Evolutionary conservation across 1,284 basidiomycete genomes (phyloP).

Genomic region (Chalciporus sp.): DNA sequence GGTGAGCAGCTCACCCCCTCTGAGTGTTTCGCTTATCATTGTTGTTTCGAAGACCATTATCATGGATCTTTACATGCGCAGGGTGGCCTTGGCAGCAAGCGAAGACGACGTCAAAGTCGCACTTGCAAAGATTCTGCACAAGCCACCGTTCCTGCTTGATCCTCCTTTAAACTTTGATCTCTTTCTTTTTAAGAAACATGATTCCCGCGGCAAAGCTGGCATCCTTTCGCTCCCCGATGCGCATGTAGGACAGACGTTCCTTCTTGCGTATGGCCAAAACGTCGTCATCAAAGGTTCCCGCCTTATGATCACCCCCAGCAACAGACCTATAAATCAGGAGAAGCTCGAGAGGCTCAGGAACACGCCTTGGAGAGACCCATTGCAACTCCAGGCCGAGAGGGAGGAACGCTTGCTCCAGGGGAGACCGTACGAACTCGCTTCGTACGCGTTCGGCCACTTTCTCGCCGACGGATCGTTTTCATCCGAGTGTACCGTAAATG

Average conservation of each 20-base stretch:
- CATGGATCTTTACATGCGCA: slow-evolving; percentile 41
- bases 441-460: slow-evolving; percentile 40
- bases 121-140: slow-evolving; percentile 39
- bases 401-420: slow-evolving; percentile 27
- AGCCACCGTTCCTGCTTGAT: slow-evolving; percentile 32
- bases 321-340: slow-evolving; percentile 16
- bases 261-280: slow-evolving; percentile 32
- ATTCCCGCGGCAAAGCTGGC: slow-evolving; percentile 29
- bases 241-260: slow-evolving; percentile 29
- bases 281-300: slow-evolving; percentile 28
- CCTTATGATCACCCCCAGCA: slow-evolving; percentile 28
- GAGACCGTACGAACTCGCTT: slow-evolving; percentile 23
- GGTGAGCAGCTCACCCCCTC: slow-evolving; percentile 21
- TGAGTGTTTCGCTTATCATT: background rate
- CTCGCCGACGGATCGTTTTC: slow-evolving; percentile 38
- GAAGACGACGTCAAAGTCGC: slow-evolving; percentile 38
- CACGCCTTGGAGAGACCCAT: slow-evolving; percentile 36
- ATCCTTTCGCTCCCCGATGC: slow-evolving; percentile 36
- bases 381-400: slow-evolving; percentile 25
- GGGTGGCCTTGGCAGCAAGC: slow-evolving; percentile 27
- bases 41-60: slow-evolving; percentile 10
- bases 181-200: slow-evolving; percentile 28
- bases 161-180: slow-evolving; percentile 38
- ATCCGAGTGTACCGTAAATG: slow-evolving; percentile 33
- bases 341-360: slow-evolving; percentile 27